Base-by-base conservation (phyloP, 768 basidiomycete genomes). In the Pholiota conissans region DNA sequence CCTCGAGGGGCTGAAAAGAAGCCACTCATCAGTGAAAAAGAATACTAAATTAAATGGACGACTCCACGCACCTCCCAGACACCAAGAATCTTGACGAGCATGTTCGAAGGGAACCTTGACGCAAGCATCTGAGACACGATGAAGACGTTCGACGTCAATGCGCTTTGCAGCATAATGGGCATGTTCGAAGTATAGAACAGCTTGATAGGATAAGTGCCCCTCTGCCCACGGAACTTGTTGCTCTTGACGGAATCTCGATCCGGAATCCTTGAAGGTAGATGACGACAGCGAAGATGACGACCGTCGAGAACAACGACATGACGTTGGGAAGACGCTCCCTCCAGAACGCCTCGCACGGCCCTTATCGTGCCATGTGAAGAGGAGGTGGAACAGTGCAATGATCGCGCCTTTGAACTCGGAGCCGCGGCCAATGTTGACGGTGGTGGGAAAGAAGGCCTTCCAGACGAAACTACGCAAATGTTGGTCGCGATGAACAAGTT, bases 251-350 rank as follows among this genome's bases (percentile, higher is more conserved):
- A 70, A 98, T 98, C 72, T 98, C 96, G 61, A 98, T 91, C 60
- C 96, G 83, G 91, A 98, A 99, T 24, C 97, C 97, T 74, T 99
- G 97, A 56, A 98, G 82, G 79, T 99, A 99, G 73, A 98, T 98
- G 71, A 98, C 95, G 40, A 87, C 84, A 4, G 91, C 94, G 68
- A 98, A 98, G 59, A 98, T 92, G 63, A 87, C 78, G 49, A 90
- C 84, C 18, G 97, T 98, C 3, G 94, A 91, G 67, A 98, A 79
- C 67, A 98, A 81, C 79, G 95, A 98, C 95, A 97, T 98, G 69
- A 98, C 81, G 73, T 99, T 99, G 29, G 96, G 97, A 30, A 99
- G 84, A 57, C 95, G 82, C 64, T 98, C 95, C 58, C 97, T 83
- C 91, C 95, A 98, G 84, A 99, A 98, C 0, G 97, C 97, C 76